Base-by-base conservation (phyloP, 306 rosid species). In the Cucurbita ficifolia region DNA sequence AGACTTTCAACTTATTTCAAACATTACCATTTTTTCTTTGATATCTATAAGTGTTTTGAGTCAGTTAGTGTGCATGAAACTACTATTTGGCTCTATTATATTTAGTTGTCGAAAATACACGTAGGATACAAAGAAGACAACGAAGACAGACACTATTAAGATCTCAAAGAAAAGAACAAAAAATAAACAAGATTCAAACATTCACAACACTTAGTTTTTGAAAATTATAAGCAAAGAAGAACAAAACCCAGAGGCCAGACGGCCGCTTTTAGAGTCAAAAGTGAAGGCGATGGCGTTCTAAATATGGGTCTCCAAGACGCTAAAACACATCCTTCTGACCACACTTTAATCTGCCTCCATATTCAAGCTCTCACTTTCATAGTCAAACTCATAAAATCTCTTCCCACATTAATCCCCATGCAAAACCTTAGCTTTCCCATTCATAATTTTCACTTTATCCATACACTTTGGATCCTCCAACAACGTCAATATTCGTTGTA, bases 251-350 rank as follows among this genome's bases (percentile, higher is more conserved):
- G 74, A 50, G 38, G 74, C 57, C 57, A 69, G 74, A 50, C 8
- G 74, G 74, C 4, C 58, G 33, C 74, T 70, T 70, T 70, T 70
- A 29, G 59, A 29, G 74, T 70, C 74, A 70, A 70, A 70, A 70
- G 59, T 70, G 74, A 70, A 68, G 21, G 38, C 17, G 33, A 63
- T 36, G 70, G 49, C 50, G 8, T 61, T 14, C 17, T 35, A 22
- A 70, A 48, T 29, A 29, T 29, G 10, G 58, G 59, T 70, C 46
- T 70, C 74, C 74, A 29, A 70, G 46, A 70, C 49, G 58, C 59
- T 46, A 19, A 59, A 0, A 59, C 22, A 60, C 45, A 38, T 16
- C 42, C 71, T 64, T 64, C 50, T 67, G 54, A 45, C 72, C 72
- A 68, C 18, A 68, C 74, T 70, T 70, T 70, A 70, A 49, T 70